Percentiles rank a stretch among this genome's conserved stretches.
Conservation (phyloP, 371 early-diverging fungal species). For the Smittium mucronatum region DNA sequence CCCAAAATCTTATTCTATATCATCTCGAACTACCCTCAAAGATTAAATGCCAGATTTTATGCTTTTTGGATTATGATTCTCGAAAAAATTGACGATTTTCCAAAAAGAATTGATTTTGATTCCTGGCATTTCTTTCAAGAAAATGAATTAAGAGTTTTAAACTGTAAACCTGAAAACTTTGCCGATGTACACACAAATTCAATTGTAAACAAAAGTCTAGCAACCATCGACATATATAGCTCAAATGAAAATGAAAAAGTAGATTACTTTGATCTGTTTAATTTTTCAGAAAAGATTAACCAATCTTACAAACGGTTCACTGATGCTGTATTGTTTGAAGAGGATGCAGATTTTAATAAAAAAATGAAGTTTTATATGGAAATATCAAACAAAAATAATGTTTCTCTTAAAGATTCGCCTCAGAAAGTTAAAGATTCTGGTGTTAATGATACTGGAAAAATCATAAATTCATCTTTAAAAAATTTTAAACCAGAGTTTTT, state of each 20-base stretch:
- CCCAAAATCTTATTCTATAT: too few species aligned
- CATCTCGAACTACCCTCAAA: not conserved
- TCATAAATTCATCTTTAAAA: too few species aligned
- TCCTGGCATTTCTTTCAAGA: slow-evolving; percentile 21
- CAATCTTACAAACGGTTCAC: not conserved
- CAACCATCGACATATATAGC: not conserved
- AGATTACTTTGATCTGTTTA: not conserved
- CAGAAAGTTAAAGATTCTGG: not conserved
- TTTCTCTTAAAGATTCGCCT: not conserved
- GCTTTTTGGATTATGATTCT: too few species aligned
- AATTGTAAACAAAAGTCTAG: not conserved
- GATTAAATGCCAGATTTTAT: not conserved
- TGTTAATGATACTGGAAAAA: not conserved
- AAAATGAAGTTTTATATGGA: not conserved
- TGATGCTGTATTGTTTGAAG: not conserved
- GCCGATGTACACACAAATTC: slow-evolving; percentile 14
- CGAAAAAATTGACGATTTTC: slow-evolving; percentile 22
- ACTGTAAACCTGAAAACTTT: slow-evolving; percentile 26
- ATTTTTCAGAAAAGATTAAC: not conserved
- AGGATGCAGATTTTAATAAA: not conserved
- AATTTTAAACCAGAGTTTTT: too few species aligned
- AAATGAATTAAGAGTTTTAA: not conserved
- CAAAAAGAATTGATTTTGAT: slow-evolving; percentile 15
- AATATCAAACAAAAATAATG: not conserved
- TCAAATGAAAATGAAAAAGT: not conserved